Evolutionary conservation across 169 alveolate species (phyloP).

Genomic region (Cryptosporidium viatorum): DNA sequence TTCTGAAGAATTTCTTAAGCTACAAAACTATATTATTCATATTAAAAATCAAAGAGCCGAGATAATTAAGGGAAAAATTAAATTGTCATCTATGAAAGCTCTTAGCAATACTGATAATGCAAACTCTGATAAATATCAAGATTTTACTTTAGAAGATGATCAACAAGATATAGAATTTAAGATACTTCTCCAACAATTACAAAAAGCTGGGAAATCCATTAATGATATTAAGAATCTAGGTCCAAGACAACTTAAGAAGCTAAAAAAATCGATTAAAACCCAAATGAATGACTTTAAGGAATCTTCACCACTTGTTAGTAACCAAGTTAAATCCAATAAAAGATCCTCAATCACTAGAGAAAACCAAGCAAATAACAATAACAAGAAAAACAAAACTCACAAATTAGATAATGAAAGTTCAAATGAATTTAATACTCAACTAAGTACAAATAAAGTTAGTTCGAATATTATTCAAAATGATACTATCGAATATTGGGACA

Average conservation of each 20-base stretch:
- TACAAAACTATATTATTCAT: not conserved
- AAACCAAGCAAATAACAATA: not conserved
- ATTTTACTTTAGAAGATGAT: not conserved
- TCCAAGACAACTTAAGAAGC: slow-evolving; percentile 73
- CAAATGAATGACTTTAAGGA: not conserved
- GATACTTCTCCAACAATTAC: slow-evolving; percentile 11
- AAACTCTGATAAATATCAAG: not conserved
- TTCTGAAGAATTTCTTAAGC: not conserved
- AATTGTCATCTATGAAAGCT: slow-evolving; percentile 21
- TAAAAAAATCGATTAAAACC: slow-evolving; percentile 25
- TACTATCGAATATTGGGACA: slow-evolving; percentile 10
- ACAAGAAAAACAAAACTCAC: not conserved
- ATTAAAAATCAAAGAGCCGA: slow-evolving; percentile 7
- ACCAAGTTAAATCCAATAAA: not conserved
- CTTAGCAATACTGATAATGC: not conserved
- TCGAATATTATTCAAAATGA: not conserved
- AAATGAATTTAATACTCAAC: not conserved
- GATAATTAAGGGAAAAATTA: slow-evolving; percentile 18
- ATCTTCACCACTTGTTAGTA: not conserved
- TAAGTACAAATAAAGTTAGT: not conserved
- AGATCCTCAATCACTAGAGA: not conserved
- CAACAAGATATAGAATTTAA: slow-evolving; percentile 40
- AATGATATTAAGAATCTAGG: slow-evolving; percentile 57
- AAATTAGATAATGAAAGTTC: slow-evolving; percentile 7
- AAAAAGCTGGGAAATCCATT: slow-evolving; percentile 45